Evolutionary conservation across 176 grass and related monocot species (phyloP).

Genomic region (Luzula sylvatica): DNA sequence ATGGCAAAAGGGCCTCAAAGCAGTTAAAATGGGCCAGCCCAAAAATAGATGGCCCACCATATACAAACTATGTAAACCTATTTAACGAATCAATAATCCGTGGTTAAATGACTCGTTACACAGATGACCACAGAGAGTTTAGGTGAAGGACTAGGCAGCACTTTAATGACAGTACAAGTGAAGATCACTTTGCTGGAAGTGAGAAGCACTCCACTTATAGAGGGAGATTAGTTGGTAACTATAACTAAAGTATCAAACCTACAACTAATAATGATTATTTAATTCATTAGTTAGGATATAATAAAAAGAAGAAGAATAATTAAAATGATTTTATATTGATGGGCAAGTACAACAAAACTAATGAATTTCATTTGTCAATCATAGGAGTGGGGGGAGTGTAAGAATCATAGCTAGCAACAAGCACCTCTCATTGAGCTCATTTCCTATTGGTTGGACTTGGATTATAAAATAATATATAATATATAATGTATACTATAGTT

Average conservation of each 20-base stretch:
- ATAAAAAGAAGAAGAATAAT: no score
- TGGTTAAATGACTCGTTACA: no score
- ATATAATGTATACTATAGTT: no score
- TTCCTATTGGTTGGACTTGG: constrained; percentile 9
- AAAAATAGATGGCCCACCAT: no score
- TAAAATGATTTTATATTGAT: background rate
- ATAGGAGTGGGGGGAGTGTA: constrained; percentile 21
- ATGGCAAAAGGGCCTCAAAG: background rate
- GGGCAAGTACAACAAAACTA: constrained; percentile 5
- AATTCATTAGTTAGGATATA: background rate
- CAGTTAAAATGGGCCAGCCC: constrained; percentile 8
- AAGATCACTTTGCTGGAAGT: constrained; percentile 28
- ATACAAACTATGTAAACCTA: no score
- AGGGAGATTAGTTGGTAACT: no score
- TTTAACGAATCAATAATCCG: no score
- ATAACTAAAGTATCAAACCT: constrained; percentile 6
- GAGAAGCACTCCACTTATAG: constrained; percentile 13
- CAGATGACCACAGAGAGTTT: no score
- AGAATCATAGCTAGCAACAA: constrained; percentile 18
- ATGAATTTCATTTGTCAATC: constrained; percentile 3
- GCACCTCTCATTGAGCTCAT: constrained; percentile 5
- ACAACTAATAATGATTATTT: background rate
- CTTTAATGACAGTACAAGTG: constrained; percentile 25
- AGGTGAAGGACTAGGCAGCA: constrained; percentile 4
- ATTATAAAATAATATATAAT: constrained; percentile 10